A percentile compares a stretch with the other conserved stretches of the same genome.
These are phyloP conservation scores for Verticillium nonalfalfae DNA, from an alignment of 2,329 filamentous ascomycete genomes.

Conservation along the genomic window DNA sequence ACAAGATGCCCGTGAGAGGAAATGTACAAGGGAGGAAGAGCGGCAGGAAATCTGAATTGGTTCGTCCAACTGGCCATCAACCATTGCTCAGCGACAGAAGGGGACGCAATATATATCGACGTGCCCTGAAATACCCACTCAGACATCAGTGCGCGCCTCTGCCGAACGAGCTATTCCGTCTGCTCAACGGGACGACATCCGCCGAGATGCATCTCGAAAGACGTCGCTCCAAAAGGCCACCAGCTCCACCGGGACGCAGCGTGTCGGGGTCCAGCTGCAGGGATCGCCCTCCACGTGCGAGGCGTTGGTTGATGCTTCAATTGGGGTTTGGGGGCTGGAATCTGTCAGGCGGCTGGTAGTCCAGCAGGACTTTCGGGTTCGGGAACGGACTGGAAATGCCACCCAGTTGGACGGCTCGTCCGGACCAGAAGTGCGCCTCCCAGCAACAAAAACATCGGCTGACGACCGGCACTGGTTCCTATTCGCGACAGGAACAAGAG, in stretches of 20 bases:
- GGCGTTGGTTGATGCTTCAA: not conserved
- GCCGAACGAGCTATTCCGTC: not conserved
- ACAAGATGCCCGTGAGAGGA: not conserved
- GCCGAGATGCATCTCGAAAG: slow-evolving; percentile 17
- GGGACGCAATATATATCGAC: not conserved
- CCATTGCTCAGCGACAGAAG: not conserved
- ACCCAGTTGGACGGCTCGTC: not conserved
- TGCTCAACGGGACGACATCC: slow-evolving; percentile 12
- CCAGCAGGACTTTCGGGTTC: not conserved
- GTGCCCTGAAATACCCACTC: not conserved
- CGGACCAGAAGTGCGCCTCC: not conserved
- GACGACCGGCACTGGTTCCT: not conserved
- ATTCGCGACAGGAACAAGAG: not conserved
- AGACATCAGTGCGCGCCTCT: not conserved
- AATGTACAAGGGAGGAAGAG: not conserved
- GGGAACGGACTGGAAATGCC: not conserved
- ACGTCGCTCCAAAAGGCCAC: not conserved
- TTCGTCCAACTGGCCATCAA: not conserved
- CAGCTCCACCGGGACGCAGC: not conserved
- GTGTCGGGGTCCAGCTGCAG: not conserved
- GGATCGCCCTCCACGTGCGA: not conserved
- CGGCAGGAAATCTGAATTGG: not conserved
- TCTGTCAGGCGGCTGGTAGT: not conserved
- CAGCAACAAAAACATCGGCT: not conserved
- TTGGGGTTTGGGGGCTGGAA: not conserved